Evolutionary conservation across 139 green algal genomes (phyloP), one percentile per base, ranked within the genome.

Genomic region (Chlorella sp.): DNA sequence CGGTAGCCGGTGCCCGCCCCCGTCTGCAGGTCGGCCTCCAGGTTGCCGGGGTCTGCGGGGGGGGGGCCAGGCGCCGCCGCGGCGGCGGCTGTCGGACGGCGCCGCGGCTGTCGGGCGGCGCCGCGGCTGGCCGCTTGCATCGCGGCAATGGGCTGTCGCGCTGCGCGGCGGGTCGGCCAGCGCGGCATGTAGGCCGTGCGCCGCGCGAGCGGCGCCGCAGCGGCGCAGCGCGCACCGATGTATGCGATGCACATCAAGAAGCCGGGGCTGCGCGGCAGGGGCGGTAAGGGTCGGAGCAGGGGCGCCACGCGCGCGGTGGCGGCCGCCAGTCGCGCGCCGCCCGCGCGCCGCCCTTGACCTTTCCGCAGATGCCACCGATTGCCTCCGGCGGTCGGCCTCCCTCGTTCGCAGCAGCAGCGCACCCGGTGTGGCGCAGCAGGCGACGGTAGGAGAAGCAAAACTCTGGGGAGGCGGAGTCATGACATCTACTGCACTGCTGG

Each of bases 1-100:
- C 42, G 69, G 69, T 88, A 88, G 27, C 80, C 83, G 8, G 80
- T 83, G 33, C 29, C 35, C 8, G 63, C 78, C 2, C 83, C 83
- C 40, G 80, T 79, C 66, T 88, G 67, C 23, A 87, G 42, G 64
- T 87, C 82, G 8, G 82, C 82, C 63, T 87, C 82, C 36, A 87
- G 43, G 46, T 87, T 87, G 12, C 82, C 82, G n/a, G 82, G 82
- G 62, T 87, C 81, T 53, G n/a, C n/a, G n/a, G n/a, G n/a, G n/a
- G n/a, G n/a, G n/a, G n/a, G n/a, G n/a, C n/a, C n/a, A n/a, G n/a
- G n/a, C n/a, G n/a, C n/a, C n/a, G n/a, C n/a, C n/a, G n/a, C n/a
- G n/a, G n/a, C n/a, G n/a, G n/a, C n/a, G n/a, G n/a, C n/a, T n/a
- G n/a, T n/a, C n/a, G n/a, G n/a, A n/a, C n/a, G n/a, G n/a, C n/a